Evolutionary conservation across 129 eudicot genomes (phyloP), one percentile per base, ranked within the genome.

Genomic region (Helichrysum umbraculigerum): DNA sequence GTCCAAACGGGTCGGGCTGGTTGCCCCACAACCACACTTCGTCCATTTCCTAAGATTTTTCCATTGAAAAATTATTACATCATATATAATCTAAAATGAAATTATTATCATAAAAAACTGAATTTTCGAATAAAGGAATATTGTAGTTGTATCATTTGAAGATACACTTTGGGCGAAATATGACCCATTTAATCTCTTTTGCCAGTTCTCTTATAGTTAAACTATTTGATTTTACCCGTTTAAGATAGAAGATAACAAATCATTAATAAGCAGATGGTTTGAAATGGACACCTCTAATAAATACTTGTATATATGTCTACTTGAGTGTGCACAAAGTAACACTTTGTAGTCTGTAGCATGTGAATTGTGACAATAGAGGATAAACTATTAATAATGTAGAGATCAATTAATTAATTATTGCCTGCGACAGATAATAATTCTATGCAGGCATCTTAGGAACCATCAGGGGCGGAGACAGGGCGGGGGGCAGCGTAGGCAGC

Each of bases 331-430:
- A 15, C 51, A 58, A 58, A 58, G 11, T 58, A 62, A 22, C 28
- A 62, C 67, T 9, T 7, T 12, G 37, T 62, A 28, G 67, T 29
- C 4, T 57, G 62, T 20, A 21, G 25, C 56, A 10, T 56, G 76
- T 19, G 50, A 0, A 5, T 16, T 65, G 33, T 22, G 17, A 59
- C 59, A 39, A 59, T 34, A 37, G 8, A 37, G 7, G 8, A 58
- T 33, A 30, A 73, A 15, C 37, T 21, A 19, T 33, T 72, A 72
- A 58, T 29, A 58, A 57, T 41, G 60, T 58, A 12, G n/a, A 73
- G 16, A 72, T 57, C 54, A 58, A 73, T 21, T 39, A 73, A 6
- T 57, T 37, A n/a, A n/a, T n/a, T n/a, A n/a, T n/a, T n/a, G n/a
- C n/a, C 56, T 72, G 67, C 22, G 21, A 57, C 65, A 54, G 30